Evolutionary conservation across 2,329 filamentous ascomycete genomes (phyloP), one percentile per base, ranked within the genome.

Genomic region (Neofusicoccum laricinum): DNA sequence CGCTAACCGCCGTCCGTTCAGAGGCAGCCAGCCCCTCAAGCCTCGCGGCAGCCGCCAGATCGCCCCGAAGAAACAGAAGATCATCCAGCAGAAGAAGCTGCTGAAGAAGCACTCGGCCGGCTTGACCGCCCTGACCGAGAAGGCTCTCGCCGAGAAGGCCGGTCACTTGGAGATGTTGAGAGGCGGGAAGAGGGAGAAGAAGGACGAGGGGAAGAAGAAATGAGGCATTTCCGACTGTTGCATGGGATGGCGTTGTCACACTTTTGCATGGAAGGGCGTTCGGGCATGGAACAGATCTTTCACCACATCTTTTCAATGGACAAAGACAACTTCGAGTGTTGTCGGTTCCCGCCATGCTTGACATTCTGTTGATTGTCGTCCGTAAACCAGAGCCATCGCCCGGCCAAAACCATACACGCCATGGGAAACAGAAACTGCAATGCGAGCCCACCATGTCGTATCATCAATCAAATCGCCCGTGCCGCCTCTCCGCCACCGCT

Each of bases 161-260:
- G 89, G 89, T 14, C 89, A 92, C 81, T 71, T 91, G 71, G 89
- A 92, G 75, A 72, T 91, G 71, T 74, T 91, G 71, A 82, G 81
- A 64, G 87, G 88, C 2, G 88, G 87, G 12, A 90, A 89, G 82
- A 88, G 85, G 76, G 78, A 79, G 46, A 73, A 70, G 68, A 66
- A 67, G 48, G 41, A 51, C 30, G 61, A 46, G 12, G 40, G 11
- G 7, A 50, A 53, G 63, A 64, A 66, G 57, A 61, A 38, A 11
- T 64, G 40, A 58, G 10, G 36, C 36, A 3, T 3, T 11, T 6
- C 6, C 36, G 4, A 38, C 36, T 38, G 36, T 15, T 32, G 59
- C 46, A 50, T 51, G 17, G n/a, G 34, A 51, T 30, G 58, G 59
- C 59, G 59, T 62, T 62, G 8, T 30, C 17, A 32, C 14, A 38